phyloP scores from a whole-genome alignment of 208 protist genomes.

The Trichomonas vaginalis region DNA sequence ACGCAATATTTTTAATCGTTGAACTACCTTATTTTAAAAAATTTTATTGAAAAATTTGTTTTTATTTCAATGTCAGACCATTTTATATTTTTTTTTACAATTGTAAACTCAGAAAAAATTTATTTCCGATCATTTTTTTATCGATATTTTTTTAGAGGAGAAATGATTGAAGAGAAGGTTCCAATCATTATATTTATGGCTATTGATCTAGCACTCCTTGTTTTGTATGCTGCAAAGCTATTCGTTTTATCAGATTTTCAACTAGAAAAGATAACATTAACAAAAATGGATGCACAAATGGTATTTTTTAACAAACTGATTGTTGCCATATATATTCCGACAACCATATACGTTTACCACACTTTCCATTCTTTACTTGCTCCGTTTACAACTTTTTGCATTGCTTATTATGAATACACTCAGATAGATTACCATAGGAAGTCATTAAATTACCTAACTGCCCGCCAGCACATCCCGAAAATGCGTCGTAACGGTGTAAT shows the following conservation, averaged over 20 bases:
- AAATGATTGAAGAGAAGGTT: not conserved
- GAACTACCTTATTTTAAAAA: not conserved
- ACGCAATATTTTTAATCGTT: not conserved
- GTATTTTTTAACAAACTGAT: not conserved
- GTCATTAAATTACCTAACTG: not conserved
- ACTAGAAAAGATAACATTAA: too few species aligned
- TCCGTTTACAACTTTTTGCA: not conserved
- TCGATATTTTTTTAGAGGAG: not conserved
- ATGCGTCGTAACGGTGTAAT: not conserved
- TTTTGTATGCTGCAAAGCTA: not conserved
- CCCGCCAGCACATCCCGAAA: not conserved
- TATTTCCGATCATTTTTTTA: not conserved
- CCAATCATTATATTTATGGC: not conserved
- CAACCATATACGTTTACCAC: not conserved
- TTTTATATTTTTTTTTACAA: not conserved
- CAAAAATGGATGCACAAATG: not conserved
- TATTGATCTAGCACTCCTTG: not conserved
- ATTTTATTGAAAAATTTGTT: not conserved
- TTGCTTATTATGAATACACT: not conserved
- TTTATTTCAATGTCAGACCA: not conserved
- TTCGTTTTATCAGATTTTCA: too few species aligned
- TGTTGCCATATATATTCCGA: not conserved
- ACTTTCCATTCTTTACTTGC: not conserved
- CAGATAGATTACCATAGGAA: too few species aligned
- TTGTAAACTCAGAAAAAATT: not conserved